Evolutionary conservation across 805 yeast genomes (phyloP), one percentile per base, ranked within the genome.

Genomic region (Komagataella kurtzmanii): DNA sequence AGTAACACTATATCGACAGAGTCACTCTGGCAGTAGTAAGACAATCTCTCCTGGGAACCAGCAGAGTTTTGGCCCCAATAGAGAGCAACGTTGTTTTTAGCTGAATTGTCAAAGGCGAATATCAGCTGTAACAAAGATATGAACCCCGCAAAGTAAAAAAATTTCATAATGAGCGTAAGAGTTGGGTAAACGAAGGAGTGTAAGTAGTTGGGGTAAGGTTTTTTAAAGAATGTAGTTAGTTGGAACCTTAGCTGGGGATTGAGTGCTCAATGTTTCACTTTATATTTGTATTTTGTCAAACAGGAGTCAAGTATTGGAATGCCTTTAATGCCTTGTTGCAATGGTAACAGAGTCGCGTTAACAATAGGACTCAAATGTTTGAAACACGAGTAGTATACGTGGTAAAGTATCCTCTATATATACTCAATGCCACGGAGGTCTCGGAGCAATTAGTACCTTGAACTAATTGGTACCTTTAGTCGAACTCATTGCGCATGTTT

Each of bases 21-120:
- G 52, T 79, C 77, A 50, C 80, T 72, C 53, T 72, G 70, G 73
- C 97, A 88, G 70, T 87, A 87, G 49, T 72, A 66, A 1, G 73
- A 66, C 5, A 80, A 65, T 3, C 66, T 60, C 43, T 70, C 61
- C 58, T 79, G 81, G 43, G 54, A 71, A 8, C 72, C 61, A n/a
- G 77, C 81, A 14, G 91, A 80, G 59, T 79, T 77, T 67, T 88
- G 96, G 51, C 97, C 96, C 96, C 96, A 88, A 68, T 88, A 88
- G 6, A 85, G 73, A 19, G 84, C 96, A 44, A 88, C 78, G 56
- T 86, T 85, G 36, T 72, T 61, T 48, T 75, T 71, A 43, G 80
- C 64, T 17, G 64, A 52, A 7, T 72, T 59, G 56, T 65, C 59
- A 53, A 68, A 68, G 7, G 68, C 65, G 12, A 48, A 36, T 3